These are phyloP conservation scores for Fusarium proliferatum DNA, from an alignment of 2,329 filamentous ascomycete genomes.

Conservation along the genomic window DNA sequence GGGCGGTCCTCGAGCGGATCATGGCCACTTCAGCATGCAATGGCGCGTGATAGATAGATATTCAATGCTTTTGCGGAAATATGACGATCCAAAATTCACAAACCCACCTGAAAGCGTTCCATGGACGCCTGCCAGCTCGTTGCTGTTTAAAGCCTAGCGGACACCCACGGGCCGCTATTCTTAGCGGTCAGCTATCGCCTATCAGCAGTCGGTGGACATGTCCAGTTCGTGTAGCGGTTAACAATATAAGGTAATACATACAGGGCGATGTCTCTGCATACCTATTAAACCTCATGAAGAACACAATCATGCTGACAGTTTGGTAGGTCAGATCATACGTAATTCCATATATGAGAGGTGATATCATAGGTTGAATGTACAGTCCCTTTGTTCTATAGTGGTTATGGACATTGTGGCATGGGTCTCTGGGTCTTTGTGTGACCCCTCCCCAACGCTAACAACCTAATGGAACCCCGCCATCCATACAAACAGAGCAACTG, in stretches of 20 bases:
- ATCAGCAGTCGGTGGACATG: conserved; percentile 4
- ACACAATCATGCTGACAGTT: not conserved
- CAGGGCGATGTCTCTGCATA: not conserved
- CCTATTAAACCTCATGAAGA: not conserved
- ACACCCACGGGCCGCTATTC: conserved; percentile 32
- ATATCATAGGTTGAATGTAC: not conserved
- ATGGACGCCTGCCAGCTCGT: conserved; percentile 32
- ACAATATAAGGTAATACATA: not conserved
- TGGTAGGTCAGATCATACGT: not conserved
- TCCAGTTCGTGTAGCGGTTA: conserved; percentile 25
- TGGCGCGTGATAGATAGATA: conserved; percentile 14
- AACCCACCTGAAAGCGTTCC: conserved; percentile 5
- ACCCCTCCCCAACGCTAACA: conserved; percentile 34
- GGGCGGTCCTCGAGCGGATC: conserved; percentile 45
- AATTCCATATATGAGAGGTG: not conserved
- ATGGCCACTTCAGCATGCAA: conserved; percentile 40
- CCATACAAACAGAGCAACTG: conserved; percentile 27
- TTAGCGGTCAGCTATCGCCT: conserved; percentile 29
- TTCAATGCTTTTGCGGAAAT: conserved; percentile 5
- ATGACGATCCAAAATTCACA: conserved; percentile 23
- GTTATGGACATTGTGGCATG: conserved; percentile 27
- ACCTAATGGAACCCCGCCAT: conserved; percentile 37
- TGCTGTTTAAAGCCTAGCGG: conserved; percentile 42
- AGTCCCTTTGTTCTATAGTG: conserved; percentile 12
- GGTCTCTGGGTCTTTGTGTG: conserved; percentile 17